Conservation (phyloP, 768 basidiomycete species). For the Rhodotorula taiwanensis region DNA sequence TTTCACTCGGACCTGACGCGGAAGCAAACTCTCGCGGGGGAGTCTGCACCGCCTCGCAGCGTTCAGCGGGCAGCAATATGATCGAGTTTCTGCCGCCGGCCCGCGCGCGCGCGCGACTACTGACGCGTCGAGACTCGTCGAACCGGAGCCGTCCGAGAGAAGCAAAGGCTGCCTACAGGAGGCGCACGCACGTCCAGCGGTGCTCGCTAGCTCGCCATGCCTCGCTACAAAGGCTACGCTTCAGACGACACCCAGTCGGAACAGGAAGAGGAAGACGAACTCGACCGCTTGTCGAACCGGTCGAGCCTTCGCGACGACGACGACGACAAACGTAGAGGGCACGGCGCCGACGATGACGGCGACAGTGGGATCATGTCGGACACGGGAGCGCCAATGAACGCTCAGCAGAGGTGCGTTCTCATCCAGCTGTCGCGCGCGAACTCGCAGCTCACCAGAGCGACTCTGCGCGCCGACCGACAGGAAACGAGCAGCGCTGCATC, state of each 20-base stretch:
- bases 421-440: too few relatives aligned
- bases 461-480: background rate
- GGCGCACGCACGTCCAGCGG: too few relatives aligned
- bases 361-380: background rate
- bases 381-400: background rate
- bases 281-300: too few relatives aligned
- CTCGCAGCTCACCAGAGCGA: too few relatives aligned
- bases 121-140: background rate
- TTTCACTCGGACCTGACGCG: background rate
- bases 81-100: too few relatives aligned
- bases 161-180: too few relatives aligned
- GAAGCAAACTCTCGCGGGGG: background rate
- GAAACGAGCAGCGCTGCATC: conserved; percentile 31
- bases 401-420: conserved; percentile 22
- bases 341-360: background rate
- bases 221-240: conserved; percentile 27
- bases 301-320: conserved; percentile 1
- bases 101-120: too few relatives aligned
- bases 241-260: conserved; percentile 17
- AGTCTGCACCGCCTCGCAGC: too few relatives aligned
- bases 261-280: background rate
- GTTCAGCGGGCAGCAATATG: too few relatives aligned
- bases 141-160: too few relatives aligned
- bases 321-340: background rate
- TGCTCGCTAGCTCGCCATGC: background rate